Conservation (phyloP, 2,329 filamentous ascomycete genomes). For the Fusarium sp. region DNA sequence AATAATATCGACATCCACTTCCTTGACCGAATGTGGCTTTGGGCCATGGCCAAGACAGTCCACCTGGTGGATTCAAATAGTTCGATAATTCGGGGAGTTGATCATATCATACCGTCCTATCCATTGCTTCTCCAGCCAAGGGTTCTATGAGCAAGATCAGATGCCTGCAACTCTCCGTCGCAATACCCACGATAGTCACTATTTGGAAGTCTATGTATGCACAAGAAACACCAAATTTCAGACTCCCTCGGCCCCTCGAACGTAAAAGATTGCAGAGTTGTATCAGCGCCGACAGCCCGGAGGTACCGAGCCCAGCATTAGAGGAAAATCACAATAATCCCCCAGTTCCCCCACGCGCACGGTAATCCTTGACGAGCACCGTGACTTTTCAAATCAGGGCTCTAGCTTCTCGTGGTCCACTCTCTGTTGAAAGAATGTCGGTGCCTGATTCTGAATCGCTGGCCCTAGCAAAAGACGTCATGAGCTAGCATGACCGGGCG, state of each 20-base stretch:
- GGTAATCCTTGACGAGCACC: slow-evolving; percentile 14
- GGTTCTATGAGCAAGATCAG: slow-evolving; percentile 1
- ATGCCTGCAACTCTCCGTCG: not conserved
- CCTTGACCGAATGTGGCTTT: not conserved
- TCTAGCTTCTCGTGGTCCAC: not conserved
- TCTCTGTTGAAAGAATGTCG: slow-evolving; percentile 13
- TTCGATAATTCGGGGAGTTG: slow-evolving; percentile 30
- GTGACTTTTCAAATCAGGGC: not conserved
- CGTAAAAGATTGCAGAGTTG: not conserved
- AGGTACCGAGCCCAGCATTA: slow-evolving; percentile 16
- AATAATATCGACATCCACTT: not conserved
- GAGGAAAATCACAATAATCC: not conserved
- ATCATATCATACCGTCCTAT: slow-evolving; percentile 20
- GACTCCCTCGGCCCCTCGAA: not conserved
- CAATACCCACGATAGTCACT: not conserved
- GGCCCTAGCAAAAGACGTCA: slow-evolving; percentile 11
- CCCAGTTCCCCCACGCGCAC: not conserved
- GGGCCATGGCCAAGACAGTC: not conserved
- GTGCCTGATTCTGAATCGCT: slow-evolving; percentile 17
- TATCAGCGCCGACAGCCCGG: slow-evolving; percentile 22
- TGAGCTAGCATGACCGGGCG: not conserved
- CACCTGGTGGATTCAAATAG: slow-evolving; percentile 1
- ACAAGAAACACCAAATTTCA: not conserved
- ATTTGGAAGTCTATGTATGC: not conserved
- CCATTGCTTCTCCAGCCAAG: slow-evolving; percentile 13